Conservation (phyloP, 768 basidiomycete genomes). For the Lenzites betulinus region DNA sequence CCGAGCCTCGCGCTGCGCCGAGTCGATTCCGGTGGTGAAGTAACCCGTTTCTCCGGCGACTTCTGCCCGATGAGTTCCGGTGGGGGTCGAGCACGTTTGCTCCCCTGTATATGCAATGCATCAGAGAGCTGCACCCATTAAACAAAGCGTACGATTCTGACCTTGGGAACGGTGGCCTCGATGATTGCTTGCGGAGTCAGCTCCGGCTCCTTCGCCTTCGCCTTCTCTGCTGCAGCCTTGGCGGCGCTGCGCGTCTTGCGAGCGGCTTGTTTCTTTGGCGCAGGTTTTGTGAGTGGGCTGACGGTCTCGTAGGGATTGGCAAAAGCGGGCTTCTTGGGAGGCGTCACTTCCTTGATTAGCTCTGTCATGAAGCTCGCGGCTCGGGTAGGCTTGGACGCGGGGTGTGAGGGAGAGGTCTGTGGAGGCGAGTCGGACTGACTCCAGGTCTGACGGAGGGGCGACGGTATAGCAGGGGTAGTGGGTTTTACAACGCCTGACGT, state of each 20-base stretch:
- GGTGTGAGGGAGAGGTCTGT: slow-evolving; percentile 40
- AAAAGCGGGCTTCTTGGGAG: slow-evolving; percentile 60
- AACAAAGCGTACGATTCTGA: slow-evolving; percentile 31
- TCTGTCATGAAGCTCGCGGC: slow-evolving; percentile 70
- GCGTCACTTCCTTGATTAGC: slow-evolving; percentile 70
- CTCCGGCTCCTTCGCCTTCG: slow-evolving; percentile 22
- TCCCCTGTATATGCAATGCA: slow-evolving; percentile 51
- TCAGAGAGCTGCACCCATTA: background rate
- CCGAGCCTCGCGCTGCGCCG: slow-evolving; percentile 28
- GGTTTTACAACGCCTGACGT: slow-evolving; percentile 43
- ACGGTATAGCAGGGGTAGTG: slow-evolving; percentile 66
- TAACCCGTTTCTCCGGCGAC: slow-evolving; percentile 36
- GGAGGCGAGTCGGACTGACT: slow-evolving; percentile 45
- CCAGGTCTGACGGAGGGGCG: slow-evolving; percentile 79
- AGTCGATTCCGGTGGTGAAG: slow-evolving; percentile 7
- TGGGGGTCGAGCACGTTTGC: slow-evolving; percentile 77
- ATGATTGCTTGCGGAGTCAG: slow-evolving; percentile 68
- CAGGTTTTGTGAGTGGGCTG: slow-evolving; percentile 60
- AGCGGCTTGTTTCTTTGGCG: slow-evolving; percentile 39
- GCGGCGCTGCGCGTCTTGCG: slow-evolving; percentile 47
- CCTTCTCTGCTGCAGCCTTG: slow-evolving; percentile 35
- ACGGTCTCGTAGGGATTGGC: slow-evolving; percentile 79
- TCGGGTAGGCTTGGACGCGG: slow-evolving; percentile 53
- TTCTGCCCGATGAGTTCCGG: slow-evolving; percentile 39
- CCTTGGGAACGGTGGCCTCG: slow-evolving; percentile 77